Evolutionary conservation across 2,329 filamentous ascomycete genomes (phyloP), one percentile per base, ranked within the genome.

Genomic region (Paracorniculantispora psalliotae): DNA sequence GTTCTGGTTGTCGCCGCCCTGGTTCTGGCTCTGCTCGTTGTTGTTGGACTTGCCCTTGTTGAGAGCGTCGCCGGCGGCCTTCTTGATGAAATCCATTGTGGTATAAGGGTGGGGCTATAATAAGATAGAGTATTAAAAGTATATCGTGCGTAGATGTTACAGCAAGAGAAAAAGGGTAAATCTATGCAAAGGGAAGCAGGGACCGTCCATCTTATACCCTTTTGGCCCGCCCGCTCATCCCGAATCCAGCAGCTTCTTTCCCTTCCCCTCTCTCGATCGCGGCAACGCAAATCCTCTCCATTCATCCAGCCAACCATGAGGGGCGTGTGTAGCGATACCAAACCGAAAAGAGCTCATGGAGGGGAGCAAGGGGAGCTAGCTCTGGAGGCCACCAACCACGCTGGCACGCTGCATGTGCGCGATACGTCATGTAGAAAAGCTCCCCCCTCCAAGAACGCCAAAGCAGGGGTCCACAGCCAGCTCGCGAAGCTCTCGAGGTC

Each of bases 21-120:
- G 43, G 23, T 59, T 48, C 51, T 64, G 55, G 17, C 61, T 57
- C 47, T 56, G 15, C 15, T 59, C 23, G 23, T 46, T 35, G 48
- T 19, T 41, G 26, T 15, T 47, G 26, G 28, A 37, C 10, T 47
- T 47, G 57, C 64, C 59, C 33, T 66, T 61, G 51, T 63, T 62
- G 26, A 51, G 46, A 23, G 44, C 30, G 26, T 51, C 52, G 48
- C 61, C 58, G 39, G 71, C 59, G 37, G 71, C 70, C 53, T 72
- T 71, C 65, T 75, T 75, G 69, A 75, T 26, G 65, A 73, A 72
- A 71, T 76, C 72, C 73, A 76, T 76, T 59, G 46, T 68, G 67
- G 63, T 48, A 13, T 33, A 26, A 12, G 12, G 30, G 12, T 26
- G 25, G 26, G 57, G 30, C 15, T 17, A 35, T 55, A 13, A 39